Percentiles rank a stretch among this genome's conserved stretches.
Evolutionary conservation across 106 monocot genomes (phyloP).

Genomic region (Cymbidium sinense): DNA sequence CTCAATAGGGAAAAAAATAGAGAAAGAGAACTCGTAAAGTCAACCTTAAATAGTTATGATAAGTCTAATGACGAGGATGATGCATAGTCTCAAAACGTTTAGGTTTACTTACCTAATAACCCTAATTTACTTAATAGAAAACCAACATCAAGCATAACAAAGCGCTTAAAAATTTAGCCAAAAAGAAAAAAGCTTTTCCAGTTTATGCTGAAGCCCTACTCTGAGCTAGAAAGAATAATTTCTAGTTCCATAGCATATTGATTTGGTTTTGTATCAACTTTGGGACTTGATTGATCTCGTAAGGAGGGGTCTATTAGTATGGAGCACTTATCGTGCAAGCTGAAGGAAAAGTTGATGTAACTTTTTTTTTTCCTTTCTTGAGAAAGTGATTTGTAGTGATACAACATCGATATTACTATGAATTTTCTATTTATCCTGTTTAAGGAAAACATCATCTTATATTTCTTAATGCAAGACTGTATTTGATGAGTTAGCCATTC

Average conservation of each 20-base stretch:
- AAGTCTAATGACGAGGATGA: background rate
- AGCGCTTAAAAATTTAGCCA: background rate
- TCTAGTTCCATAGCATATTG: background rate
- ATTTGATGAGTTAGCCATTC: background rate
- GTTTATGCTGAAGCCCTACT: background rate
- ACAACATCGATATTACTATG: background rate
- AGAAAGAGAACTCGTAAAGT: background rate
- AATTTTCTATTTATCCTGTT: background rate
- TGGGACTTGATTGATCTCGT: background rate
- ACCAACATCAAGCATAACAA: background rate
- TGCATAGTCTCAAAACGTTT: background rate
- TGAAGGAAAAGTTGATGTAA: background rate
- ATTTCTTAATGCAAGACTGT: background rate
- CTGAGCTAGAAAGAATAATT: conserved; percentile 1
- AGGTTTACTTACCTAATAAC: background rate
- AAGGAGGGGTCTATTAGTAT: background rate
- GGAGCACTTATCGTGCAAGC: background rate
- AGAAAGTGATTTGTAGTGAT: background rate
- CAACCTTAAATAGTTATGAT: background rate
- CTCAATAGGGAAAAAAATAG: background rate
- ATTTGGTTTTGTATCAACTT: background rate
- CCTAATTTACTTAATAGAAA: background rate
- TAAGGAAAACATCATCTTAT: background rate
- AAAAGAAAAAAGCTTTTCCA: background rate
- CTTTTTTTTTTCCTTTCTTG: too few relatives aligned